Evolutionary conservation across 345 rosid species (phyloP).

Genomic region (Hibiscus tridactylites): DNA sequence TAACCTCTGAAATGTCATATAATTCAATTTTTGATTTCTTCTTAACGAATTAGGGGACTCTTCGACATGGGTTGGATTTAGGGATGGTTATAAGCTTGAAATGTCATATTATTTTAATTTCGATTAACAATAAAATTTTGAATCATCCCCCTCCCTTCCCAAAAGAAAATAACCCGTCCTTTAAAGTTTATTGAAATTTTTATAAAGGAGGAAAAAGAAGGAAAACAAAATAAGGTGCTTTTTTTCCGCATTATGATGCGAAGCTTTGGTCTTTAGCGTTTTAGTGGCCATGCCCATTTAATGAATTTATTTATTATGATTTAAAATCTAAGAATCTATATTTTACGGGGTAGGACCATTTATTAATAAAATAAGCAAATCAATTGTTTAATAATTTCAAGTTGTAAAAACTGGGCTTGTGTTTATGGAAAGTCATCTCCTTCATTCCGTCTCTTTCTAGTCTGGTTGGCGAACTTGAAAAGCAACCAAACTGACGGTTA

Average conservation of each 20-base stretch:
- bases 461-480: slow-evolving; percentile 40
- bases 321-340: not conserved
- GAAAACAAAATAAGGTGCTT: not conserved
- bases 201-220: not conserved
- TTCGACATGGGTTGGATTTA: too few relatives aligned
- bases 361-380: not conserved
- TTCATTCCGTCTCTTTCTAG: slow-evolving; percentile 15
- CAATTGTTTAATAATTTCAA: not conserved
- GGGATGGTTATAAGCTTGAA: too few relatives aligned
- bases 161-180: too few relatives aligned
- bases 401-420: slow-evolving; percentile 6
- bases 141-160: too few relatives aligned
- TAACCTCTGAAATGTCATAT: too few relatives aligned
- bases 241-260: not conserved
- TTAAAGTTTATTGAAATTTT: too few relatives aligned
- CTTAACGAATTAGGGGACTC: too few relatives aligned
- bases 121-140: too few relatives aligned
- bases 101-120: too few relatives aligned
- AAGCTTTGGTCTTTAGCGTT: not conserved
- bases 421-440: slow-evolving; percentile 1
- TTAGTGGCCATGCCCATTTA: not conserved
- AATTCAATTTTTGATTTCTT: too few relatives aligned
- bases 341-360: not conserved
- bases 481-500: slow-evolving; percentile 64
- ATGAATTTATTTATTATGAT: not conserved